Conservation (phyloP, 495 filamentous ascomycete species). For the Trichoderma reesei region DNA sequence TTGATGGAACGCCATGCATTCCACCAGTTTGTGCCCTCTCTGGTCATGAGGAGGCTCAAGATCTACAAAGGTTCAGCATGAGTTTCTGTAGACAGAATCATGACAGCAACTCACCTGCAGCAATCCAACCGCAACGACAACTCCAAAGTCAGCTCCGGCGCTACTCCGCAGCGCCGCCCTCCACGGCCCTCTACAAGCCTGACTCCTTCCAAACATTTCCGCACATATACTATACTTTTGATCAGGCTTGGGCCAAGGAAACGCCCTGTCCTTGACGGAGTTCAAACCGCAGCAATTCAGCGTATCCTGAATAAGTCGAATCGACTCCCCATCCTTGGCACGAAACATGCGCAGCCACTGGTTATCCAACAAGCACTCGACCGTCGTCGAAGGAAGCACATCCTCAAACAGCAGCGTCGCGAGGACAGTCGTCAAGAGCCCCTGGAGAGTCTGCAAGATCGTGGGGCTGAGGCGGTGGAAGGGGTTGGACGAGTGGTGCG, state of each 20-base stretch:
- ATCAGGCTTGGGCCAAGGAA: slow-evolving; percentile 37
- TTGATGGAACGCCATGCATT: neutral
- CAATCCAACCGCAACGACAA: slow-evolving; percentile 20
- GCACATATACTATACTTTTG: slow-evolving; percentile 7
- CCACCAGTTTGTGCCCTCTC: slow-evolving; percentile 8
- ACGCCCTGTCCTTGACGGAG: slow-evolving; percentile 44
- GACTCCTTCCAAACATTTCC: neutral
- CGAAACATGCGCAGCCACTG: slow-evolving; percentile 45
- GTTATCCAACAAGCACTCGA: slow-evolving; percentile 42
- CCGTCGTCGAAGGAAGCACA: slow-evolving; percentile 33
- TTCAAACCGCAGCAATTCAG: slow-evolving; percentile 57
- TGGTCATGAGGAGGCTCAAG: neutral
- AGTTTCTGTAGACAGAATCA: neutral
- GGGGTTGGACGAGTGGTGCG: slow-evolving; percentile 28
- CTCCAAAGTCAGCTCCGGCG: slow-evolving; percentile 19
- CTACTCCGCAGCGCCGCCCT: slow-evolving; percentile 16
- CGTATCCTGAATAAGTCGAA: slow-evolving; percentile 52
- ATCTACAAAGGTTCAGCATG: neutral
- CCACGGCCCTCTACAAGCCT: slow-evolving; percentile 21
- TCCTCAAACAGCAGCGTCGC: slow-evolving; percentile 48
- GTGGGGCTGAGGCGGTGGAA: slow-evolving; percentile 26
- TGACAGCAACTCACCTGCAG: slow-evolving; percentile 20
- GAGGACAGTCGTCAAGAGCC: slow-evolving; percentile 41
- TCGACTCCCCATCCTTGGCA: slow-evolving; percentile 35
- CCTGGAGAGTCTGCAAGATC: slow-evolving; percentile 31